Base-by-base conservation (phyloP, 1,139 yeast genomes). In the Geotrichum aggregatum region DNA sequence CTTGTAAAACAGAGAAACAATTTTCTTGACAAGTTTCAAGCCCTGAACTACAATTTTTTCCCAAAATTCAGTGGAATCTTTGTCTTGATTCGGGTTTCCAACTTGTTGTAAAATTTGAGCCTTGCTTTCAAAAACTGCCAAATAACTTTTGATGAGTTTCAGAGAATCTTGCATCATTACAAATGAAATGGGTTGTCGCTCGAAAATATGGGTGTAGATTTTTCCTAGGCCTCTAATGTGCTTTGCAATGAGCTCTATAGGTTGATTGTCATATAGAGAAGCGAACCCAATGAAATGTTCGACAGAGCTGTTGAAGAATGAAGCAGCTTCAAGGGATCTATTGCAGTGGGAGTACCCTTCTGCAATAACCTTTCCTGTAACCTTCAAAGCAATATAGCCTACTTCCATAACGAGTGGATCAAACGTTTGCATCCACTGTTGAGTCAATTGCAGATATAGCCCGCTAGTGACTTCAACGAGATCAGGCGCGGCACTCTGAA, bases 281-380 rank as follows among this genome's bases (percentile, higher is more conserved):
- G 85, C 68, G 55, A 87, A 71, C 11, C 73, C 67, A 58, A 80
- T 82, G 52, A 88, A 75, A 64, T 88, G 92, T 3, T 73, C 73
- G 2, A 84, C 73, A 0, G 86, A 72, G 1, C 76, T 58, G 26
- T 74, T 72, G 63, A 88, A 74, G 59, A 88, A 84, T 52, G 82
- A 87, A 5, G 70, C 67, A 2, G 87, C 77, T 46, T 77, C 78
- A 26, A 75, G 78, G 55, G 78, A 78, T 50, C 80, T 75, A 57
- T 85, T 82, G 1, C 87, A 84, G 57, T 78, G 76, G 47, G 84
- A 88, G 60, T 77, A 83, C 0, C 95, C 95, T 61, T 87, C 95
- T 2, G 84, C 83, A 4, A 88, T 73, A 26, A 86, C 75, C 58
- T 95, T 75, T 58, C 96, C 75, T 35, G 87, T 69, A 36, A 80